A percentile compares a stretch with the other conserved stretches of the same genome.
Evolutionary conservation across 192 early-diverging fungal genomes (phyloP).

Genomic region (Dispira parvispora): DNA sequence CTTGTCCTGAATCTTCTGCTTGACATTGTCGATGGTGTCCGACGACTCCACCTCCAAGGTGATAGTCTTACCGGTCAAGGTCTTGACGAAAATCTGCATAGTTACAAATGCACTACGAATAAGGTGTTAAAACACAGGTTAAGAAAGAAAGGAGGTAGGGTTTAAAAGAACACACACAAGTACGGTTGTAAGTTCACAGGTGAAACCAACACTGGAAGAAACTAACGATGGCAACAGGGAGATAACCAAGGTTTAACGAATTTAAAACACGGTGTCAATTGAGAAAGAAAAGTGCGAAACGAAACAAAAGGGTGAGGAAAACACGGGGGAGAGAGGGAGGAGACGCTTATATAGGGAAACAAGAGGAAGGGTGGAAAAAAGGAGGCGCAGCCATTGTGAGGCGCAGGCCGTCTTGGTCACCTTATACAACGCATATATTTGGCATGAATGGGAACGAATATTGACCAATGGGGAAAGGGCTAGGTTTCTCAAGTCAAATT

Average conservation of each 20-base stretch:
- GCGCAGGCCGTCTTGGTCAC: not conserved
- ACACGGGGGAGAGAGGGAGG: not conserved
- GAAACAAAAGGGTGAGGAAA: not conserved
- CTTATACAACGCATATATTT: not conserved
- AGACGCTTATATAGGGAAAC: not conserved
- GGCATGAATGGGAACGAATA: not conserved
- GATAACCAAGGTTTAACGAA: too few relatives aligned
- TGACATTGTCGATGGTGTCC: conserved; percentile 86
- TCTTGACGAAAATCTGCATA: conserved; percentile 83
- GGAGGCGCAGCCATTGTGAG: not conserved
- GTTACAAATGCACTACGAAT: too few relatives aligned
- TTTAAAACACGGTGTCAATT: too few relatives aligned
- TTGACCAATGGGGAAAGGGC: not conserved
- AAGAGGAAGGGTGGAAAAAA: not conserved
- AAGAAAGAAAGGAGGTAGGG: not conserved
- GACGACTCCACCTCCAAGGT: conserved; percentile 82
- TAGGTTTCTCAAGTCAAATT: not conserved
- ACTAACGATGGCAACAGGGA: too few relatives aligned
- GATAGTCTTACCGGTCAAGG: conserved; percentile 72
- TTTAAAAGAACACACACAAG: too few relatives aligned
- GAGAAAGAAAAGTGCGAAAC: too few relatives aligned
- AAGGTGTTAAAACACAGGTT: not conserved
- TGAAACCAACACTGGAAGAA: too few relatives aligned
- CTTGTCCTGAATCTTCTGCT: conserved; percentile 95
- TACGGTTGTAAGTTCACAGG: too few relatives aligned